Conservation (phyloP, 768 basidiomycete species). For the Paxillus ammoniavirescens region DNA sequence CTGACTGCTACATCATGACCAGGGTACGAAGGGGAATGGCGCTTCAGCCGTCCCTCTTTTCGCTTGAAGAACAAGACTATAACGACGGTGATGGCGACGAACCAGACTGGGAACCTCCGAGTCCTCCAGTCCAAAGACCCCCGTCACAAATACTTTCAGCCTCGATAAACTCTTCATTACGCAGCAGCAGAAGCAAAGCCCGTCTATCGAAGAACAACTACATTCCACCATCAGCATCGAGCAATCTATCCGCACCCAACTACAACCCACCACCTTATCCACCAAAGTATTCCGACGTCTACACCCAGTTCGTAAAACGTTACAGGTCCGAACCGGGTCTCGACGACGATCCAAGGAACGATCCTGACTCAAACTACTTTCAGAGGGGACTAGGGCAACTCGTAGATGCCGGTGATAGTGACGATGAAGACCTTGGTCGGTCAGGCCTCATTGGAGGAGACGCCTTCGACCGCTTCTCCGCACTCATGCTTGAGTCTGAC, state of each 20-base stretch:
- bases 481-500: constrained; percentile 58
- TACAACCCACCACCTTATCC: constrained; percentile 29
- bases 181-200: constrained; percentile 32
- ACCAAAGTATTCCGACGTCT: constrained; percentile 57
- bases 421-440: constrained; percentile 65
- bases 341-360: constrained; percentile 68
- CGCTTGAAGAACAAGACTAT: constrained; percentile 57
- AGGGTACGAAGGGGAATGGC: constrained; percentile 23
- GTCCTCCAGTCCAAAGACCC: constrained; percentile 29
- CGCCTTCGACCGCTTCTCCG: constrained; percentile 49
- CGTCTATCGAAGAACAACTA: constrained; percentile 29
- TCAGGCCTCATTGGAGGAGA: constrained; percentile 43
- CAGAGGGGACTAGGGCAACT: constrained; percentile 68
- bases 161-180: constrained; percentile 28
- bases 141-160: constrained; percentile 24
- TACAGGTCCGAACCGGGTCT: constrained; percentile 66
- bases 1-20: constrained; percentile 14
- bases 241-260: constrained; percentile 25
- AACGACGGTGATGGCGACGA: constrained; percentile 41
- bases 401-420: constrained; percentile 68
- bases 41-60: constrained; percentile 68
- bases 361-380: constrained; percentile 83
- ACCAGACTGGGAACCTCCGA: constrained; percentile 39
- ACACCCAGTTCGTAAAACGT: constrained; percentile 76
- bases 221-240: constrained; percentile 27